These are phyloP conservation scores for Dalbergia oliveri DNA, from an alignment of 306 rosid genomes.

Conservation along the genomic window DNA sequence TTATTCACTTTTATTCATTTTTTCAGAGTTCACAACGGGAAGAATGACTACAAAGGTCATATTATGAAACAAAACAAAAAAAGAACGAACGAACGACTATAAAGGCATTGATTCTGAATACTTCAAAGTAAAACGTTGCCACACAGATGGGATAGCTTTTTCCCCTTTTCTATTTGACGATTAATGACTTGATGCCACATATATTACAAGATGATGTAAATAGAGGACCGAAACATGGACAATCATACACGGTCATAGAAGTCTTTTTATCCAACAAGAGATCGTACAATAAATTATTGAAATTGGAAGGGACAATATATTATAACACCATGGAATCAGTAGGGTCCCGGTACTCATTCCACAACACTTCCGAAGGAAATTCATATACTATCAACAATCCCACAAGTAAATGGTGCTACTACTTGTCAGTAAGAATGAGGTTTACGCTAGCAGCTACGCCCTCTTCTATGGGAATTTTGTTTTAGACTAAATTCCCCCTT, in stretches of 20 bases:
- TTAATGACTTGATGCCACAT: conserved; percentile 24
- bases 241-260: conserved; percentile 15
- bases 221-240: conserved; percentile 7
- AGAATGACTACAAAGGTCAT: background rate
- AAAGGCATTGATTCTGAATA: background rate
- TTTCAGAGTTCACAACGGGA: background rate
- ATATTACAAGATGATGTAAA: conserved; percentile 37
- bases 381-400: conserved; percentile 52
- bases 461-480: conserved; percentile 25
- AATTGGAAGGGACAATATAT: conserved; percentile 27
- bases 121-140: background rate
- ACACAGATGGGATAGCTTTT: background rate
- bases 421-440: conserved; percentile 54
- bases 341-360: conserved; percentile 40
- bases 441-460: conserved; percentile 43
- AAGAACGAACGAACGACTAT: too few species aligned
- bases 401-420: conserved; percentile 43
- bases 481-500: conserved; percentile 24
- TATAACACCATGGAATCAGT: conserved; percentile 32
- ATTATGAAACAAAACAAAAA: too few species aligned
- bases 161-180: background rate
- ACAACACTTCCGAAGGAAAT: conserved; percentile 37
- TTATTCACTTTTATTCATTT: background rate
- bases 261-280: conserved; percentile 41
- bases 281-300: conserved; percentile 28